Evolutionary conservation across 768 basidiomycete species (phyloP).

Genomic region (Auricularia auricula-judae): DNA sequence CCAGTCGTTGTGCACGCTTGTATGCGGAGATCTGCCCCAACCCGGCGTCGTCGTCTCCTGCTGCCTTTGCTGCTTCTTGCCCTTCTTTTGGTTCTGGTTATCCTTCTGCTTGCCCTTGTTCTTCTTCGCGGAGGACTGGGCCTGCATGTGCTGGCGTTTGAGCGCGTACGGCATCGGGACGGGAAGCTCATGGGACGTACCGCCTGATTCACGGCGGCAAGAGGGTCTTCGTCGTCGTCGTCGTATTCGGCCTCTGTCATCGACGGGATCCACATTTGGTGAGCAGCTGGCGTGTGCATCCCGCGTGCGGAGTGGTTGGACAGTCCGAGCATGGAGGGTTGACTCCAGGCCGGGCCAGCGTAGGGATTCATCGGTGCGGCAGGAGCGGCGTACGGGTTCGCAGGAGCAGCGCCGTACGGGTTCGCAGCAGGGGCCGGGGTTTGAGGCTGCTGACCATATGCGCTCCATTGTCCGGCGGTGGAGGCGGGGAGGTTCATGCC

Average conservation of each 20-base stretch:
- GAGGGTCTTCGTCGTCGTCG: background rate
- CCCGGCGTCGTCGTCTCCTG: too few species aligned
- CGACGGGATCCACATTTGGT: background rate
- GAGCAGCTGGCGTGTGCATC: background rate
- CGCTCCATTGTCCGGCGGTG: background rate
- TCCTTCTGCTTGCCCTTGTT: background rate
- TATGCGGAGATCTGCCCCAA: too few species aligned
- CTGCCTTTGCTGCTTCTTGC: too few species aligned
- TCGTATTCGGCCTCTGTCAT: background rate
- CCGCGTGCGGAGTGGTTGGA: too few species aligned
- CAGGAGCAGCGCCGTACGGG: background rate
- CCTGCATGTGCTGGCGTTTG: background rate
- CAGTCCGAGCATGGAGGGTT: too few species aligned
- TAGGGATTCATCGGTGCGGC: too few species aligned
- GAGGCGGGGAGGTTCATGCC: background rate
- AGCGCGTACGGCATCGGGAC: too few species aligned
- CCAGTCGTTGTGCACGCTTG: too few species aligned
- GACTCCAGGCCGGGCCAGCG: too few species aligned
- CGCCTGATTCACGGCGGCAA: background rate
- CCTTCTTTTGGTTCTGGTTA: too few species aligned
- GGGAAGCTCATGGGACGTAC: background rate
- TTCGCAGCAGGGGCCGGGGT: background rate
- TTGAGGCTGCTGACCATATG: background rate
- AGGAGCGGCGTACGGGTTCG: background rate
- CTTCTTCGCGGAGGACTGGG: background rate